Evolutionary conservation across 2,329 filamentous ascomycete species (phyloP).

Genomic region (Arthrobotrys sinensis): DNA sequence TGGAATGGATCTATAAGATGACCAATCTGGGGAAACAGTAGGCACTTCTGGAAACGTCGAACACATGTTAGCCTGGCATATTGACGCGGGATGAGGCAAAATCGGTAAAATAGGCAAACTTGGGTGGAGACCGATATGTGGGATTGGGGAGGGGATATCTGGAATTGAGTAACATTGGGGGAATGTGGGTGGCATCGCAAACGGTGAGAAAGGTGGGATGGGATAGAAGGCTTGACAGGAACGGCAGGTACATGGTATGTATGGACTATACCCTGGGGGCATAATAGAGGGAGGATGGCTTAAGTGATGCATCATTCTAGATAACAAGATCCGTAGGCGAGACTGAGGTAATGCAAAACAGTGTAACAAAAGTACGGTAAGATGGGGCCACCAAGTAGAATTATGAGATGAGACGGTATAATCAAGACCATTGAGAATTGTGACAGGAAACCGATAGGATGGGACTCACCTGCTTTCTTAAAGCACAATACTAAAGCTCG

Average conservation of each 20-base stretch:
- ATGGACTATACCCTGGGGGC: conserved; percentile 9
- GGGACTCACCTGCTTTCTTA: conserved; percentile 7
- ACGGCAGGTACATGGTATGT: conserved; percentile 29
- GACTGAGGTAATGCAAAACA: not conserved
- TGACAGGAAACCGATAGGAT: not conserved
- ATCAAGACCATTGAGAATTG: conserved; percentile 1
- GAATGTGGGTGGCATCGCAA: not conserved
- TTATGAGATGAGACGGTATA: not conserved
- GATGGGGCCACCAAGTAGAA: not conserved
- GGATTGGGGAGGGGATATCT: conserved; percentile 12
- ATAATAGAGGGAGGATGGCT: not conserved
- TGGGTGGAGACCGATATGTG: not conserved
- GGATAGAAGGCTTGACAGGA: conserved; percentile 20
- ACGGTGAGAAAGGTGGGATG: not conserved
- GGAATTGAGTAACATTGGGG: conserved; percentile 2
- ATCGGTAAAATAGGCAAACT: not conserved
- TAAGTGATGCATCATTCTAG: conserved; percentile 20
- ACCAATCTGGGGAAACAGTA: conserved; percentile 17
- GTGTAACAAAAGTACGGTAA: not conserved
- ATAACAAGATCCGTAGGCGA: not conserved
- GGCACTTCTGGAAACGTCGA: conserved; percentile 17
- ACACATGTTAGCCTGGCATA: conserved; percentile 36
- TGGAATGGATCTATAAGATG: conserved; percentile 7
- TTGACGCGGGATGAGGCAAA: not conserved
- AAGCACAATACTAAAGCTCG: not conserved